Conservation (phyloP, 2,329 filamentous ascomycete genomes). For the Alternaria angustiovoidea region DNA sequence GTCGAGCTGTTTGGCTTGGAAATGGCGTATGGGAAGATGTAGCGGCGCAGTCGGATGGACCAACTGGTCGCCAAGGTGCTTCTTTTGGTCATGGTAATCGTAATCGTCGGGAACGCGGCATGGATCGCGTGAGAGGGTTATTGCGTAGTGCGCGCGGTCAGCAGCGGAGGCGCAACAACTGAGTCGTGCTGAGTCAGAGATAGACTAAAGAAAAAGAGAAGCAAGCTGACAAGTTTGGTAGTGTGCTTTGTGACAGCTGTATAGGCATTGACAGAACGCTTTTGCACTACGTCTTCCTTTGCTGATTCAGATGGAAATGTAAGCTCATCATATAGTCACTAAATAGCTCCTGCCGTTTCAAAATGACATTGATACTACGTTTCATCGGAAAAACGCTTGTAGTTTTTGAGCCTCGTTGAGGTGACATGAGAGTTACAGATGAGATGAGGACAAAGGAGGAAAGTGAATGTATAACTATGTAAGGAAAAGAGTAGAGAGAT, state of each 20-base stretch:
- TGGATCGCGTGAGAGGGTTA: neutral
- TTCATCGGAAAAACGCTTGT: neutral
- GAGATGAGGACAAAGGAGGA: neutral
- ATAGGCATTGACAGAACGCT: neutral
- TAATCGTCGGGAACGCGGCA: neutral
- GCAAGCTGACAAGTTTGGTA: neutral
- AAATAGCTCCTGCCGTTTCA: too few species aligned
- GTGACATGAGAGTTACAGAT: neutral
- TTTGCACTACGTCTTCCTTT: neutral
- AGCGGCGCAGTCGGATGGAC: neutral
- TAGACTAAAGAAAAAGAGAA: neutral
- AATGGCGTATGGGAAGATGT: neutral
- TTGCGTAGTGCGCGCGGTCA: neutral
- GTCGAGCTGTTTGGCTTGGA: neutral
- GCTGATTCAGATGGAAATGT: too few species aligned
- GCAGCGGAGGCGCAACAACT: neutral
- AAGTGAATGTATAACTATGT: neutral
- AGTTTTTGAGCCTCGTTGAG: neutral
- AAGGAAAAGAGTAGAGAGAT: neutral
- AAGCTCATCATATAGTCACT: too few species aligned
- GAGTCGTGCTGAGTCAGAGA: neutral
- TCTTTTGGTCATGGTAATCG: neutral
- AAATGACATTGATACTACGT: too few species aligned
- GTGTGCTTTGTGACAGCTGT: neutral
- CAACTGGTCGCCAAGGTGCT: neutral